A percentile compares a stretch with the other conserved stretches of the same genome.
These are phyloP conservation scores for Ophiostoma ips DNA, from an alignment of 2,329 filamentous ascomycete species.

Conservation along the genomic window DNA sequence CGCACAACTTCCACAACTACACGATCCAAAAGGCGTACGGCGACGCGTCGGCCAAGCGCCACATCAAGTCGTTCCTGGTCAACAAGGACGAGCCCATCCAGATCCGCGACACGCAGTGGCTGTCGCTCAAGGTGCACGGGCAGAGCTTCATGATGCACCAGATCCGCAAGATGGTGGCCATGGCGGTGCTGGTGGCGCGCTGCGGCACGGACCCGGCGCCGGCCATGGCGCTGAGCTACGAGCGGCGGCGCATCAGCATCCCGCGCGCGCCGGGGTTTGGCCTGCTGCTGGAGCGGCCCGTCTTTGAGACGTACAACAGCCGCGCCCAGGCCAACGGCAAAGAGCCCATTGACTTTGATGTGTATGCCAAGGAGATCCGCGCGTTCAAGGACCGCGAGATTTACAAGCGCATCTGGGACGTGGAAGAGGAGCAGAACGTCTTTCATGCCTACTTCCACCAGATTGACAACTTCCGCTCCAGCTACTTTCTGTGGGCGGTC, in stretches of 20 bases:
- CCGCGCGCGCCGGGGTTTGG: constrained; percentile 89
- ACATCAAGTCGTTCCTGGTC: constrained; percentile 84
- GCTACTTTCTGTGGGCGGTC: constrained; percentile 63
- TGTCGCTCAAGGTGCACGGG: constrained; percentile 89
- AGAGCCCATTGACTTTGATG: background rate
- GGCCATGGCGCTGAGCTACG: constrained; percentile 63
- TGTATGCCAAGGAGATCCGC: constrained; percentile 54
- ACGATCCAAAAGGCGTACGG: constrained; percentile 74
- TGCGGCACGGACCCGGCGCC: constrained; percentile 63
- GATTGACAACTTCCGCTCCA: constrained; percentile 58
- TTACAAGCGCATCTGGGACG: constrained; percentile 78
- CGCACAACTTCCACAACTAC: constrained; percentile 93
- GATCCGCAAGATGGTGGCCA: constrained; percentile 97
- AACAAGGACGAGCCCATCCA: constrained; percentile 63
- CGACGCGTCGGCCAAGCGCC: constrained; percentile 75
- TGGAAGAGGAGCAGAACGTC: constrained; percentile 75
- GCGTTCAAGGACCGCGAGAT: constrained; percentile 89
- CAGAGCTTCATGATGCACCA: constrained; percentile 99
- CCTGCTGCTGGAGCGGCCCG: constrained; percentile 74
- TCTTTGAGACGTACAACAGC: constrained; percentile 81
- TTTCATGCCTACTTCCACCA: constrained; percentile 71
- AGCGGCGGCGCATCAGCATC: constrained; percentile 60
- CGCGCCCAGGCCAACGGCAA: constrained; percentile 42
- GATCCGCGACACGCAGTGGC: constrained; percentile 87
- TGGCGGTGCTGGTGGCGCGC: constrained; percentile 72